Base-by-base conservation (phyloP, 352 stramenopile species). In the Phytophthora agathidicida region DNA sequence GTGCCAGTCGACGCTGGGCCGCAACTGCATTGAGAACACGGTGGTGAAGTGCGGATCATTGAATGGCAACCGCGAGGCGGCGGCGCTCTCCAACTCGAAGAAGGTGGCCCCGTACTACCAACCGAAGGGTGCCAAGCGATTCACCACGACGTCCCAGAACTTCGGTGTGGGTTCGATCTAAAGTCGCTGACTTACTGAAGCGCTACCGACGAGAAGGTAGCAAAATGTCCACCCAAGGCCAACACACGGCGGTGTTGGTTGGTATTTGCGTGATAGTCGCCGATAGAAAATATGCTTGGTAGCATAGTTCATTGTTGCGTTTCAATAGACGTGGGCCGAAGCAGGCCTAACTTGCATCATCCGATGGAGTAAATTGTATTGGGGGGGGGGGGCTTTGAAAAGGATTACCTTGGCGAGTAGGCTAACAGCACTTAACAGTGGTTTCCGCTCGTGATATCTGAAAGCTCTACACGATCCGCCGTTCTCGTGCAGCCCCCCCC, bases 1-100 rank as follows among this genome's bases (percentile, higher is more conserved):
- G 13, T 64, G 55, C 37, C 32, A 64, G 46, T 64, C 55, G 1
- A 52, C 46, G 5, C 46, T 64, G 60, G 77, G 65, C 13, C 64
- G 69, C 35, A 37, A 26, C n/a, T 77, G 68, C 33, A 33, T 60
- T 7, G 26, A 59, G 17, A 72, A 74, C 52, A 57, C 35, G 41
- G 10, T 76, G 24, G 57, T 58, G 11, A 66, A 57, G n/a, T 53
- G 57, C 20, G 62, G 57, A 7, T 7, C 11, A 5, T 16, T 63
- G 19, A 32, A 41, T 27, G 42, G 48, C 20, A 67, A 55, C 49
- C 41, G 58, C 35, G 49, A 53, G 46, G 53, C 49, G 19, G 49
- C 49, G 2, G 49, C 37, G 2, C 27, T 58, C 24, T 41, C 36
- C 49, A 58, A 58, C 48, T 42, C 45, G 23, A 58, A 65, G 45